Evolutionary conservation across 2,329 filamentous ascomycete species (phyloP).

Genomic region (Calcarisporium arbuscula): DNA sequence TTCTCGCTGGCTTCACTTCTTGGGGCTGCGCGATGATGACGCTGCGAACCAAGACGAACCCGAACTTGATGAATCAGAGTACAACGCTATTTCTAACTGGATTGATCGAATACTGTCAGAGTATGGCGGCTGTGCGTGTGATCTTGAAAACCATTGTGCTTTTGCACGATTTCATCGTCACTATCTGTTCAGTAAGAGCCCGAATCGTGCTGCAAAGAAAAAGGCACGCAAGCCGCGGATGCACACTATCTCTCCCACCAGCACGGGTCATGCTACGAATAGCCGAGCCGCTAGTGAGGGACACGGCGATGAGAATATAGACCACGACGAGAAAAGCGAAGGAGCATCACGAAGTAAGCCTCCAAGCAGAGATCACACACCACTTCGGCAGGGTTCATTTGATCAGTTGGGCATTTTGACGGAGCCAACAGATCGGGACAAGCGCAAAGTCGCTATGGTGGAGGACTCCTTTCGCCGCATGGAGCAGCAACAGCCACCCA

Average conservation of each 20-base stretch:
- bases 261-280: constrained; percentile 54
- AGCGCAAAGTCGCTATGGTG: constrained; percentile 60
- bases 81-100: constrained; percentile 55
- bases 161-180: constrained; percentile 58
- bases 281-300: constrained; percentile 60
- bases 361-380: constrained; percentile 59
- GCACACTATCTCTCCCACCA: constrained; percentile 54
- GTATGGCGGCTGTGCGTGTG: constrained; percentile 74
- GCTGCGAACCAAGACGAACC: constrained; percentile 40
- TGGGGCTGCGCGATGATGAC: constrained; percentile 59
- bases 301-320: constrained; percentile 46
- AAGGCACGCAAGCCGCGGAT: constrained; percentile 50
- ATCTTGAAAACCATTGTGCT: constrained; percentile 54
- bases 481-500: constrained; percentile 50
- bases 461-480: constrained; percentile 58
- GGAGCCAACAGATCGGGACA: constrained; percentile 59
- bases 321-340: constrained; percentile 42
- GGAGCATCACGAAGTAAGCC: constrained; percentile 56
- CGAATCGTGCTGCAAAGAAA: constrained; percentile 38
- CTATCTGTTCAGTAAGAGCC: constrained; percentile 41
- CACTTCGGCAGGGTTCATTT: constrained; percentile 52
- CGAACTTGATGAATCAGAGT: constrained; percentile 54
- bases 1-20: constrained; percentile 48
- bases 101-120: constrained; percentile 66
- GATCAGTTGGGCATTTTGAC: constrained; percentile 55